Evolutionary conservation across 768 basidiomycete species (phyloP).

Genomic region (Pleurotus tuoliensis): DNA sequence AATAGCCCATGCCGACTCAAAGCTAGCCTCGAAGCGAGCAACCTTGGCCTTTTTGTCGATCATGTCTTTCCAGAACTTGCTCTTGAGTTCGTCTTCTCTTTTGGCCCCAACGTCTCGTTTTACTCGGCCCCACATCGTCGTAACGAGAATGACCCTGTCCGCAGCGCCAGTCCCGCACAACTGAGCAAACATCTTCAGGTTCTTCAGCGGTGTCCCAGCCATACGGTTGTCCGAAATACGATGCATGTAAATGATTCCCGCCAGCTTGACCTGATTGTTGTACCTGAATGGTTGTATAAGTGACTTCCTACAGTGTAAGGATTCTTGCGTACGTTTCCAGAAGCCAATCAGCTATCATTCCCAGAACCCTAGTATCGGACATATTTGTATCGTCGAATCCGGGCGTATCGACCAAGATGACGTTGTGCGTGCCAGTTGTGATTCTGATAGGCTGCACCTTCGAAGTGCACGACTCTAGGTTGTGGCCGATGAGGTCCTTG

Average conservation of each 20-base stretch:
- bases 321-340: conserved; percentile 10
- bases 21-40: conserved; percentile 4
- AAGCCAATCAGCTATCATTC: conserved; percentile 14
- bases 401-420: conserved; percentile 19
- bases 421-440: not conserved
- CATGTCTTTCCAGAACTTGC: conserved; percentile 10
- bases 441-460: conserved; percentile 2
- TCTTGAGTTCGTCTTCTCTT: conserved; percentile 7
- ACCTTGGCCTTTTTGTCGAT: not conserved
- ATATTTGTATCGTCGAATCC: conserved; percentile 19
- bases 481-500: conserved; percentile 4
- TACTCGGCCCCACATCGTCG: conserved; percentile 46
- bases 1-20: conserved; percentile 7
- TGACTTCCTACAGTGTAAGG: no score
- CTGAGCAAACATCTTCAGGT: conserved; percentile 45
- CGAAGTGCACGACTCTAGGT: conserved; percentile 7
- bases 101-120: conserved; percentile 2
- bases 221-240: conserved; percentile 34
- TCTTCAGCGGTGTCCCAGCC: conserved; percentile 38
- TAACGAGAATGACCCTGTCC: conserved; percentile 43
- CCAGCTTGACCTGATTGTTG: conserved; percentile 19
- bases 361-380: conserved; percentile 12
- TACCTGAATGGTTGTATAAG: conserved; percentile 14
- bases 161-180: conserved; percentile 42
- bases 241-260: conserved; percentile 27